phyloP scores from a whole-genome alignment of 2,329 filamentous ascomycete genomes.

The Dactylella cylindrospora region DNA sequence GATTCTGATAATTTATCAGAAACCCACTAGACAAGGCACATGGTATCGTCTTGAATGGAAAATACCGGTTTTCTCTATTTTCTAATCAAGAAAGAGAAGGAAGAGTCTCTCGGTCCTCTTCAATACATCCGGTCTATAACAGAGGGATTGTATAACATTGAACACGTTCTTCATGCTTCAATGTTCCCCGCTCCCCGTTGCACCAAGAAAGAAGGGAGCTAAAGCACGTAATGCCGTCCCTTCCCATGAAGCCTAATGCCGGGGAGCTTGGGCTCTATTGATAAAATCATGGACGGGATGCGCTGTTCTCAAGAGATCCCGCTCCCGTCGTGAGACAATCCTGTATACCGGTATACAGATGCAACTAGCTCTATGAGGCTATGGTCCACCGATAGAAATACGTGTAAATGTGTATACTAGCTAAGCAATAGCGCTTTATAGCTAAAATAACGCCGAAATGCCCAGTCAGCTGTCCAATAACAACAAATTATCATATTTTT shows the following conservation, averaged over 20 bases:
- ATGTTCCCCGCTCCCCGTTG: constrained; percentile 37
- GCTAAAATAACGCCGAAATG: constrained; percentile 2
- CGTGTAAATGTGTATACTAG: constrained; percentile 4
- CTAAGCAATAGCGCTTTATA: constrained; percentile 4
- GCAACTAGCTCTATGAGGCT: background rate
- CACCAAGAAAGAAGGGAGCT: constrained; percentile 28
- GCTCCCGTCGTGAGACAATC: constrained; percentile 40
- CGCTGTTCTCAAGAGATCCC: constrained; percentile 35
- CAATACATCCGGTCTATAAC: too few relatives aligned
- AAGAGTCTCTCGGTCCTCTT: too few relatives aligned
- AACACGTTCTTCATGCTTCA: constrained; percentile 26
- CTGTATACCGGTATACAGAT: background rate
- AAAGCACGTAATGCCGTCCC: constrained; percentile 40
- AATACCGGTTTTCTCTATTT: too few relatives aligned
- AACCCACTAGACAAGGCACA: too few relatives aligned
- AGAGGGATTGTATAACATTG: constrained; percentile 22
- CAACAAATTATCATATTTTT: constrained; percentile 9
- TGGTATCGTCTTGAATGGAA: too few relatives aligned
- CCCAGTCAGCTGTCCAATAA: constrained; percentile 7
- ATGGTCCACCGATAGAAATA: background rate
- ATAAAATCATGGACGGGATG: constrained; percentile 27
- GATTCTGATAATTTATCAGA: too few relatives aligned
- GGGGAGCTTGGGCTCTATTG: constrained; percentile 19
- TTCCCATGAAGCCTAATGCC: constrained; percentile 3
- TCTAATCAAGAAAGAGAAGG: too few relatives aligned